Conservation (phyloP, 306 rosid genomes). For the Gynostemma pentaphyllum region DNA sequence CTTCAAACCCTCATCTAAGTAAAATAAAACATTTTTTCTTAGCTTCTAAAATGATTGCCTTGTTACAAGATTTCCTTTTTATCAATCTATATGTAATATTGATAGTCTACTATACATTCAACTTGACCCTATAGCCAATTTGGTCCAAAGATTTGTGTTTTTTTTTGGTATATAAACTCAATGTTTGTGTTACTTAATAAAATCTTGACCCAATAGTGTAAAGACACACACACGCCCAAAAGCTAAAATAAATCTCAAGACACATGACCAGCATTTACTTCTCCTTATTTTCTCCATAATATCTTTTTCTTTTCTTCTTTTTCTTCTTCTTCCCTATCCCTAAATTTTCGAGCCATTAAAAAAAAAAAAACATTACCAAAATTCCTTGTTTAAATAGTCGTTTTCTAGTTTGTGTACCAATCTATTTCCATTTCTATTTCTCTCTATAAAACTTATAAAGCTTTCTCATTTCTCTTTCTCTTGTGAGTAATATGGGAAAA, state of each 20-base stretch:
- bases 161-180: too few relatives aligned
- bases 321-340: background rate
- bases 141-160: too few relatives aligned
- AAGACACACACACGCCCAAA: background rate
- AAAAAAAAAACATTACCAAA: background rate
- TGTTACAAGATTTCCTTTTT: too few relatives aligned
- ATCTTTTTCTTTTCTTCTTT: background rate
- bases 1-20: background rate
- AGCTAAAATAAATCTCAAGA: background rate
- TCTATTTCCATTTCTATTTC: background rate
- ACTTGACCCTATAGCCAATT: too few relatives aligned
- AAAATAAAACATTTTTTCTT: too few relatives aligned
- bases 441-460: background rate
- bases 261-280: background rate
- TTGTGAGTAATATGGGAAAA: background rate
- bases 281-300: background rate
- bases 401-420: background rate
- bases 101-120: too few relatives aligned
- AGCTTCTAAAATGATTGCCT: too few relatives aligned
- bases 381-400: background rate
- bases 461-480: background rate
- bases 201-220: background rate
- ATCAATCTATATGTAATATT: too few relatives aligned
- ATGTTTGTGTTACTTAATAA: background rate
- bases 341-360: background rate